Percentiles rank a stretch among this genome's conserved stretches.
Evolutionary conservation across 2,329 filamentous ascomycete genomes (phyloP).

Genomic region (Ascochyta rabiei): DNA sequence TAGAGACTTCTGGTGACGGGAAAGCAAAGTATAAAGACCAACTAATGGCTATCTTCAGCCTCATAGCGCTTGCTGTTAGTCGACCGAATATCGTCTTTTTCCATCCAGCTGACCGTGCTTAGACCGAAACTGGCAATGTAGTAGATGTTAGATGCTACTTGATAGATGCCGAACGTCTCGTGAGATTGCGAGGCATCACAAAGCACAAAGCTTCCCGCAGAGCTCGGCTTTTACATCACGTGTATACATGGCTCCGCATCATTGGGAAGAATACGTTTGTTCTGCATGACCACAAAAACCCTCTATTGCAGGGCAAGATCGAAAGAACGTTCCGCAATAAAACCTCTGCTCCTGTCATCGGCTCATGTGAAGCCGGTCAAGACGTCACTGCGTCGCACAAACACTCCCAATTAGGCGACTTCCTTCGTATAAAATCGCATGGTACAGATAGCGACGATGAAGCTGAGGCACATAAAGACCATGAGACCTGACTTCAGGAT

Average conservation of each 20-base stretch:
- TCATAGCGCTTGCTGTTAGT: slow-evolving; percentile 24
- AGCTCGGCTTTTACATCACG: slow-evolving; percentile 51
- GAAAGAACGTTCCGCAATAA: slow-evolving; percentile 10
- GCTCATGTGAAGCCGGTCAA: slow-evolving; percentile 1
- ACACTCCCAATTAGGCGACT: slow-evolving; percentile 47
- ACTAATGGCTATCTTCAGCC: slow-evolving; percentile 23
- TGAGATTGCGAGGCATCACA: slow-evolving; percentile 48
- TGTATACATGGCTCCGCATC: slow-evolving; percentile 26
- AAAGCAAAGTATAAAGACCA: slow-evolving; percentile 29
- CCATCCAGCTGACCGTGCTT: neutral
- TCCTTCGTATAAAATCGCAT: slow-evolving; percentile 46
- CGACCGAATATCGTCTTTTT: too few relatives aligned
- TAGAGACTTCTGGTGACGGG: slow-evolving; percentile 14
- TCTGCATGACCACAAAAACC: slow-evolving; percentile 17
- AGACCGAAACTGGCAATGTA: slow-evolving; percentile 25
- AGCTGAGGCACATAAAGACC: slow-evolving; percentile 48
- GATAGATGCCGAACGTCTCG: slow-evolving; percentile 53
- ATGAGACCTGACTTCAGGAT: slow-evolving; percentile 41
- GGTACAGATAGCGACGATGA: slow-evolving; percentile 48
- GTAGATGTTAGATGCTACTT: slow-evolving; percentile 47
- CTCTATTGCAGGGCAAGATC: slow-evolving; percentile 12
- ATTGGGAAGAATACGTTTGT: slow-evolving; percentile 45
- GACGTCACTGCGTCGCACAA: slow-evolving; percentile 24
- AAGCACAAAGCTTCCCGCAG: slow-evolving; percentile 50
- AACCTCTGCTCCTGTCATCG: slow-evolving; percentile 11